Evolutionary conservation across 768 basidiomycete species (phyloP), one percentile per base, ranked within the genome.

Genomic region (Suillus brevipes): DNA sequence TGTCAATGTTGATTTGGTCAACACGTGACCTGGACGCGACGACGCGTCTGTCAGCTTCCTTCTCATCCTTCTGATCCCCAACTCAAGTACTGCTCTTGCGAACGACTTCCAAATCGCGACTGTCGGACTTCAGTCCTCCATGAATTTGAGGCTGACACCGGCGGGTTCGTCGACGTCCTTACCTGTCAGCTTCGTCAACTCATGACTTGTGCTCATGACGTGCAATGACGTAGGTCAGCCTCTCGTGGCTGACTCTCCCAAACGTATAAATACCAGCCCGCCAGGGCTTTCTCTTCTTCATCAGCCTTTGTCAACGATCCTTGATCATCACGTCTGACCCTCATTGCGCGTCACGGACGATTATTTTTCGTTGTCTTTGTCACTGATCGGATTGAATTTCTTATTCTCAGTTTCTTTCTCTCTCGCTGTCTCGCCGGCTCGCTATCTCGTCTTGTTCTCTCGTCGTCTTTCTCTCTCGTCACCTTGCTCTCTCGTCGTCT

Each of bases 271-370:
- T 57, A 25, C 8, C 37, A 38, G 56, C 56, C 23, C n/a, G 23
- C 36, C 37, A 14, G 2, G 23, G 14, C 8, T 25, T 38, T 10
- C 23, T 40, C 37, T 58, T 37, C 57, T 25, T 58, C 23, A 38
- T 58, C 56, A 57, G 13, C 56, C 36, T 58, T 58, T 34, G 53
- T 18, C 31, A 34, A 28, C 53, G 53, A 34, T 55, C 12, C 31
- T 55, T 55, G 31, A 55, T 55, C 31, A 31, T 34, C 53, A 55
- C 53, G 12, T 34, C 28, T 55, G 53, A 55, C 53, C 31, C 53
- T 34, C 31, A 34, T 18, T 52, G 50, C 50, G 50, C 28, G 53
- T 55, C 53, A 55, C 53, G 31, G 53, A 55, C 31, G 53, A 55
- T 55, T 34, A 20, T 55, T 18, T 52, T 28, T 52, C 50, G 50